Conservation (phyloP, 75 land plant genomes). For the Picea sitchensis region DNA sequence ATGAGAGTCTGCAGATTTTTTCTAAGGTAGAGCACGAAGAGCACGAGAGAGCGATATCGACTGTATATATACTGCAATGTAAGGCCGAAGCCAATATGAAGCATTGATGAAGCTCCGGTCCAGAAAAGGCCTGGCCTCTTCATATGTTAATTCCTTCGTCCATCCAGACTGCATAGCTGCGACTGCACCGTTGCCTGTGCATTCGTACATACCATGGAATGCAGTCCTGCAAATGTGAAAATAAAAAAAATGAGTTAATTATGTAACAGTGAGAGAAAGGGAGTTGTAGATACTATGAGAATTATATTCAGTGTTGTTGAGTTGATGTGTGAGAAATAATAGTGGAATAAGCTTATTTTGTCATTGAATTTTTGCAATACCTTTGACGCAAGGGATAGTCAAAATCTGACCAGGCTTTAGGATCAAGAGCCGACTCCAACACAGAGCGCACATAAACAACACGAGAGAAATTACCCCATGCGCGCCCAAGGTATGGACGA, state of each 20-base stretch:
- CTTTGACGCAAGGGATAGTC: constrained; percentile 18
- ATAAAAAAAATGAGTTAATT: no score
- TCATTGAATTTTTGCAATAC: not conserved
- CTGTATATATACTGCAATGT: not conserved
- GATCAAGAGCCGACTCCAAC: constrained; percentile 19
- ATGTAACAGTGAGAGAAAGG: no score
- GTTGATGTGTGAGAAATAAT: no score
- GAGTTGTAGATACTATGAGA: no score
- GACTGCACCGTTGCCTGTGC: constrained; percentile 28
- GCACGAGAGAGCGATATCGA: no score
- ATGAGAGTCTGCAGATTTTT: no score
- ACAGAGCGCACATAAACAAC: constrained; percentile 22
- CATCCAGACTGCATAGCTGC: constrained; percentile 13
- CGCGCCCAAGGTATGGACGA: constrained; percentile 30
- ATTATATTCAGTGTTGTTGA: no score
- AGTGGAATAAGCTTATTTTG: no score
- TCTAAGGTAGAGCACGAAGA: no score
- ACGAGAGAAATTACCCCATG: constrained; percentile 40
- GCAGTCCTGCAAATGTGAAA: constrained; percentile 15
- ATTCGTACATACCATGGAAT: constrained; percentile 25
- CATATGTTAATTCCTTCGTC: constrained; percentile 17
- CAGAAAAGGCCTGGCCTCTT: constrained; percentile 32
- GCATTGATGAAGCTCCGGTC: constrained; percentile 28
- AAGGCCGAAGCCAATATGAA: constrained; percentile 16
- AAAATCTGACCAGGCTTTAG: constrained; percentile 17